A percentile compares a stretch with the other conserved stretches of the same genome.
Evolutionary conservation across 257 asterid species (phyloP).

Genomic region (Plantago elongata): DNA sequence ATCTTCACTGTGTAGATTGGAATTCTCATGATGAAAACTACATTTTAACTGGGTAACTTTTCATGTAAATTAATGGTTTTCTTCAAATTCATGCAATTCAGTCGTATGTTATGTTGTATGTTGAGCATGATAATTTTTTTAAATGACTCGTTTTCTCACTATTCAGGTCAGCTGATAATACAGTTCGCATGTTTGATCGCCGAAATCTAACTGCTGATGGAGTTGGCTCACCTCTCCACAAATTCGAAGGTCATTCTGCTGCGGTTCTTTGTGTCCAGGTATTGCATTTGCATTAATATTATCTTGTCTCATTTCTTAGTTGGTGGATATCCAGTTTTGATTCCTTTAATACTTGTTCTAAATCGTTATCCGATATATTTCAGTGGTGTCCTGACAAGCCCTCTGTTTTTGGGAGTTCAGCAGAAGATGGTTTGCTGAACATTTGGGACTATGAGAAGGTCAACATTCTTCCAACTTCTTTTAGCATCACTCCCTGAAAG

Average conservation of each 20-base stretch:
- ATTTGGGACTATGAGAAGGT: conserved; percentile 97
- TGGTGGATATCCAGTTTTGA: background rate
- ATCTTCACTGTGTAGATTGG: conserved; percentile 99
- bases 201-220: conserved; percentile 72
- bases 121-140: conserved; percentile 17
- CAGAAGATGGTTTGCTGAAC: conserved; percentile 89
- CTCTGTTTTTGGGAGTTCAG: conserved; percentile 93
- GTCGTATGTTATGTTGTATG: conserved; percentile 9
- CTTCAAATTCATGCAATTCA: background rate
- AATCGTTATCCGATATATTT: conserved; percentile 14
- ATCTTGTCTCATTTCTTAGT: conserved; percentile 11
- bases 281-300: conserved; percentile 19
- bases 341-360: conserved; percentile 16
- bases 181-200: conserved; percentile 95
- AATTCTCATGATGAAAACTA: conserved; percentile 80
- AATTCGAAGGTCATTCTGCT: conserved; percentile 79
- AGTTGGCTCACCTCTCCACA: conserved; percentile 63
- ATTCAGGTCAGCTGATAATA: conserved; percentile 84
- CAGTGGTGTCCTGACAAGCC: conserved; percentile 96
- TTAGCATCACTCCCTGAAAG: conserved; percentile 2
- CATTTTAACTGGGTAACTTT: conserved; percentile 81
- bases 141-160: conserved; percentile 15
- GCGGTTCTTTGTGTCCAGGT: conserved; percentile 99
- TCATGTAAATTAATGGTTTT: conserved; percentile 7
- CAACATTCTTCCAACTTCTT: conserved; percentile 2